phyloP scores from a whole-genome alignment of 306 rosid genomes.

The Prunus salicina region DNA sequence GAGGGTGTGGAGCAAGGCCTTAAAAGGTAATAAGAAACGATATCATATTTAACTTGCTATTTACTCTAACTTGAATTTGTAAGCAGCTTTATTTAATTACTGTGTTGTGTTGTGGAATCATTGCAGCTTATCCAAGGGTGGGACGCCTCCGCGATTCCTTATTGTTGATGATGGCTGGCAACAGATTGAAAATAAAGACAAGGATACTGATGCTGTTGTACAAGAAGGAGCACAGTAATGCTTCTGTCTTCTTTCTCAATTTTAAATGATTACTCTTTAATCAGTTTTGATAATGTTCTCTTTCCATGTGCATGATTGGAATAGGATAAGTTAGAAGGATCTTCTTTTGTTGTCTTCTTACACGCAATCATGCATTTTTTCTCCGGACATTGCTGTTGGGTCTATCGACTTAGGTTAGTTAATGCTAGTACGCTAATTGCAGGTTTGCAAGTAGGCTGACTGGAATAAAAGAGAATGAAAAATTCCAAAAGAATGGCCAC shows the following conservation, averaged over 20 bases:
- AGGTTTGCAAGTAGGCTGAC: constrained; percentile 91
- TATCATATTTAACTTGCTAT: not conserved
- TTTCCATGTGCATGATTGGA: not conserved
- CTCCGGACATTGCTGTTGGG: not conserved
- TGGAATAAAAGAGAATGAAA: constrained; percentile 80
- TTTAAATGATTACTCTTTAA: not conserved
- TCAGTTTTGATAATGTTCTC: not conserved
- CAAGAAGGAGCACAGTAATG: constrained; percentile 99
- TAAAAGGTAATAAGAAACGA: constrained; percentile 49
- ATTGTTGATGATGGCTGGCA: constrained; percentile 99
- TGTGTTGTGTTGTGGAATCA: constrained; percentile 20
- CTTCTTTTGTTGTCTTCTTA: not conserved
- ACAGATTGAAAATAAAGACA: constrained; percentile 73
- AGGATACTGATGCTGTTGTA: constrained; percentile 50
- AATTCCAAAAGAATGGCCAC: constrained; percentile 66
- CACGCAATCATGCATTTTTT: not conserved
- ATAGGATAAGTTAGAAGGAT: not conserved
- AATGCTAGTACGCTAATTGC: constrained; percentile 17
- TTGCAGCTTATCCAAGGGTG: constrained; percentile 79
- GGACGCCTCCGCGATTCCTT: constrained; percentile 81
- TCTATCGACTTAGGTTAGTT: constrained; percentile 8
- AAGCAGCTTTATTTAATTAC: not conserved
- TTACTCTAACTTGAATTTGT: not conserved
- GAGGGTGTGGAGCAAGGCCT: constrained; percentile 93
- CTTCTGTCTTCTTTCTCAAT: not conserved